A percentile compares a stretch with the other conserved stretches of the same genome.
phyloP scores from a whole-genome alignment of 768 basidiomycete genomes.

The Xerocomus spinulosus region DNA sequence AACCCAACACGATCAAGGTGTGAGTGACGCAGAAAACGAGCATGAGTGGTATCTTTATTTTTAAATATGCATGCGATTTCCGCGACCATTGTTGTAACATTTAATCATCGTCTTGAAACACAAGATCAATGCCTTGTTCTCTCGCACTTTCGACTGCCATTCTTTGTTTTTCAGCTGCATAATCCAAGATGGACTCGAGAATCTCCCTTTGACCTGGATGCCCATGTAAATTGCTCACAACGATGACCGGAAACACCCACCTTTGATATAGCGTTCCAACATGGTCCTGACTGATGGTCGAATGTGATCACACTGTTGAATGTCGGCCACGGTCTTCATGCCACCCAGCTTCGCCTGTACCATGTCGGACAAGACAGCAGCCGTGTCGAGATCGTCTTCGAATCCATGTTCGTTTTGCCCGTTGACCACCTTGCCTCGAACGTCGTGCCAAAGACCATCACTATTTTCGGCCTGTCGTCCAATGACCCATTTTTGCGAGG shows the following conservation, averaged over 20 bases:
- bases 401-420: slow-evolving; percentile 31
- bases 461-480: slow-evolving; percentile 49
- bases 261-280: slow-evolving; percentile 65
- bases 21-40: not conserved
- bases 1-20: slow-evolving; percentile 22
- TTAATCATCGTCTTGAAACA: slow-evolving; percentile 28
- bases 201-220: slow-evolving; percentile 56
- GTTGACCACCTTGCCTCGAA: slow-evolving; percentile 32
- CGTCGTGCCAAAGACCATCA: slow-evolving; percentile 57
- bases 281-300: slow-evolving; percentile 60
- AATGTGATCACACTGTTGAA: slow-evolving; percentile 23
- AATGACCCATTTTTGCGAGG: slow-evolving; percentile 52
- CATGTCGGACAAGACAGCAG: slow-evolving; percentile 67
- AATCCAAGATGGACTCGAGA: slow-evolving; percentile 48
- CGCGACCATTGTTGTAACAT: not conserved
- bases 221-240: not conserved
- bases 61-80: too few relatives aligned
- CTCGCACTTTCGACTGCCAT: slow-evolving; percentile 46
- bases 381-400: slow-evolving; percentile 66
- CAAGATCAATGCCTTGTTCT: slow-evolving; percentile 50
- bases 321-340: slow-evolving; percentile 38
- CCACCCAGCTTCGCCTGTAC: slow-evolving; percentile 44
- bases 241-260: slow-evolving; percentile 31
- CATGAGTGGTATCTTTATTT: not conserved
- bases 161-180: slow-evolving; percentile 43